Evolutionary conservation across 192 early-diverging fungal genomes (phyloP).

Genomic region (Podila verticillata): DNA sequence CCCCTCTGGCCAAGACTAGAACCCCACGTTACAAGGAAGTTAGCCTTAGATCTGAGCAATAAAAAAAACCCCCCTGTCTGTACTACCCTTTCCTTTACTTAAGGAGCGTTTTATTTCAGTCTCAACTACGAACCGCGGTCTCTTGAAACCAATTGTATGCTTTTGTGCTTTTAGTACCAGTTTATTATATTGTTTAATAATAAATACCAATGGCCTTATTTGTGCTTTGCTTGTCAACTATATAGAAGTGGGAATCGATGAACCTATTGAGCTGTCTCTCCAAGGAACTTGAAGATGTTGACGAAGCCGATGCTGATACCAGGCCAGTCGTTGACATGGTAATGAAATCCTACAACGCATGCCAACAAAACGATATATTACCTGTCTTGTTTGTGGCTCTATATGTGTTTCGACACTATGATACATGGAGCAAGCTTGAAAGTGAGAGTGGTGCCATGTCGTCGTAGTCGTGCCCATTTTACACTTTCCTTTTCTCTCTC

Average conservation of each 20-base stretch:
- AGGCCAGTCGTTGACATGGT: conserved; percentile 1
- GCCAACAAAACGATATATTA: conserved; percentile 14
- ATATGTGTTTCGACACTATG: conserved; percentile 6
- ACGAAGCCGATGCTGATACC: conserved; percentile 1
- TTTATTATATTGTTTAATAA: no score
- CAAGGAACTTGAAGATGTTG: conserved; percentile 3
- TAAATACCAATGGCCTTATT: no score
- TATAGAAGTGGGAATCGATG: conserved; percentile 9
- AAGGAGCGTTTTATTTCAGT: no score
- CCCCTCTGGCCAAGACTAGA: no score
- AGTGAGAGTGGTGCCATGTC: conserved; percentile 7
- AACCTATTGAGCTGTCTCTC: conserved; percentile 4
- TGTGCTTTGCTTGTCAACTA: conserved; percentile 1
- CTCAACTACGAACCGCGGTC: no score
- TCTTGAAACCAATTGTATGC: no score
- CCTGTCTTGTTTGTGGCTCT: conserved; percentile 12
- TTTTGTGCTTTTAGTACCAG: no score
- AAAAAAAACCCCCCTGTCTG: no score
- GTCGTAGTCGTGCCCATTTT: conserved; percentile 12
- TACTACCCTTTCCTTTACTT: no score
- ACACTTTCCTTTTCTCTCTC: no score
- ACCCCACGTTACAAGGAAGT: no score
- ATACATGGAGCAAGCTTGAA: conserved; percentile 3
- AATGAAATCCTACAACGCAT: conserved; percentile 7
- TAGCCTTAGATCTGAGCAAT: no score